Evolutionary conservation across 495 filamentous ascomycete genomes (phyloP).

Genomic region (Neurospora pannonica): DNA sequence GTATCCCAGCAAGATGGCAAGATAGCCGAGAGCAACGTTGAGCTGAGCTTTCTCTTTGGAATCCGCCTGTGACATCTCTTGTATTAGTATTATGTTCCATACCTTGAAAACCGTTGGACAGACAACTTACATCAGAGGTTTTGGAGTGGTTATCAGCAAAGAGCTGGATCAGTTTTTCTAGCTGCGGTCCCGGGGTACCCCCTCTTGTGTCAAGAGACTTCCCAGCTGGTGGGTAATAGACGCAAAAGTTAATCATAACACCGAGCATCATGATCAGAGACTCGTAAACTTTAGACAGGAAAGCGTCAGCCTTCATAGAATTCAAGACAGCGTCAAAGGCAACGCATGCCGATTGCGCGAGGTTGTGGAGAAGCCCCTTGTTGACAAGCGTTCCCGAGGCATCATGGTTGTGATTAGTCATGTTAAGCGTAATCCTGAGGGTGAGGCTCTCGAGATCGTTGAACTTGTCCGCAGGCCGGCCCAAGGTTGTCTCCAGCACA

Average conservation of each 20-base stretch:
- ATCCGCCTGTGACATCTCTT: constrained; percentile 49
- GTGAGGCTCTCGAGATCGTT: constrained; percentile 30
- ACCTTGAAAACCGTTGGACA: constrained; percentile 17
- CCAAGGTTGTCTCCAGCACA: constrained; percentile 24
- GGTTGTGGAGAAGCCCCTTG: constrained; percentile 43
- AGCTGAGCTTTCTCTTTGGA: constrained; percentile 74
- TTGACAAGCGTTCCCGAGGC: constrained; percentile 59
- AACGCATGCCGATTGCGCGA: constrained; percentile 35
- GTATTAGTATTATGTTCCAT: constrained; percentile 32
- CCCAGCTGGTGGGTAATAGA: constrained; percentile 52
- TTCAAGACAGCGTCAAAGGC: constrained; percentile 36
- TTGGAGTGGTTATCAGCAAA: constrained; percentile 45
- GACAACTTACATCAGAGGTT: constrained; percentile 38
- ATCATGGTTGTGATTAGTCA: constrained; percentile 69
- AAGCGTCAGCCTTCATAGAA: constrained; percentile 27
- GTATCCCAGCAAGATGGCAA: constrained; percentile 75
- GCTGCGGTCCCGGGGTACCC: constrained; percentile 19
- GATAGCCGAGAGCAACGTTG: constrained; percentile 85
- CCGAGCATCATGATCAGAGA: constrained; percentile 71
- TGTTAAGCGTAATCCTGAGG: constrained; percentile 71
- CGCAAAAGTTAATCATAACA: constrained; percentile 80
- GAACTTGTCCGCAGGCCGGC: constrained; percentile 18
- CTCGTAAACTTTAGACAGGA: constrained; percentile 44
- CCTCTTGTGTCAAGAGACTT: constrained; percentile 24
- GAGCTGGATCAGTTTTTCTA: constrained; percentile 37